Conservation (phyloP, 176 grass and related monocot species). For the Triticum monococcum region DNA sequence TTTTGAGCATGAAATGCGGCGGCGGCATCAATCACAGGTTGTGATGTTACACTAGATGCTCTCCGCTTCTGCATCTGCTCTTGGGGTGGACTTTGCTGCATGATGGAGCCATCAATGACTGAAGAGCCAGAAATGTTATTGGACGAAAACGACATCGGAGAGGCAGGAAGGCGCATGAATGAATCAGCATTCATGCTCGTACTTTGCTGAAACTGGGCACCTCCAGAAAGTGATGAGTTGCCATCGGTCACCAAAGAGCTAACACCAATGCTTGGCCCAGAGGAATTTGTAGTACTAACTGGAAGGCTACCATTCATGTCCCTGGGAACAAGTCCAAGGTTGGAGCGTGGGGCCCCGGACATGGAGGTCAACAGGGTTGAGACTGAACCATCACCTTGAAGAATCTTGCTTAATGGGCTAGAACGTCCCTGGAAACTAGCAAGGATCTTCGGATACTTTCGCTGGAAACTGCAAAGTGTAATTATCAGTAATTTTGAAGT, state of each 20-base stretch:
- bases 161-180: conserved; percentile 88
- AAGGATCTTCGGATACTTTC: conserved; percentile 20
- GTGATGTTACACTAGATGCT: conserved; percentile 87
- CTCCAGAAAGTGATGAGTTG: conserved; percentile 84
- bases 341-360: conserved; percentile 52
- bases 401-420: conserved; percentile 22
- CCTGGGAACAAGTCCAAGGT: conserved; percentile 46
- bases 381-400: conserved; percentile 44
- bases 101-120: conserved; percentile 86
- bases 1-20: conserved; percentile 60
- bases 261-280: conserved; percentile 82
- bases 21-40: conserved; percentile 45
- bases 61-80: conserved; percentile 74
- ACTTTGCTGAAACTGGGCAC: conserved; percentile 82
- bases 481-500: neutral
- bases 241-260: conserved; percentile 89
- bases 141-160: conserved; percentile 98
- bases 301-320: conserved; percentile 59
- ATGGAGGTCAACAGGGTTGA: conserved; percentile 40
- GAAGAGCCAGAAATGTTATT: conserved; percentile 95
- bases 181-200: conserved; percentile 87
- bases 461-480: neutral
- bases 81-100: conserved; percentile 76
- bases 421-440: neutral
- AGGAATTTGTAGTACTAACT: conserved; percentile 66